phyloP scores from a whole-genome alignment of 257 asterid species.

The Nemophila menziesii region DNA sequence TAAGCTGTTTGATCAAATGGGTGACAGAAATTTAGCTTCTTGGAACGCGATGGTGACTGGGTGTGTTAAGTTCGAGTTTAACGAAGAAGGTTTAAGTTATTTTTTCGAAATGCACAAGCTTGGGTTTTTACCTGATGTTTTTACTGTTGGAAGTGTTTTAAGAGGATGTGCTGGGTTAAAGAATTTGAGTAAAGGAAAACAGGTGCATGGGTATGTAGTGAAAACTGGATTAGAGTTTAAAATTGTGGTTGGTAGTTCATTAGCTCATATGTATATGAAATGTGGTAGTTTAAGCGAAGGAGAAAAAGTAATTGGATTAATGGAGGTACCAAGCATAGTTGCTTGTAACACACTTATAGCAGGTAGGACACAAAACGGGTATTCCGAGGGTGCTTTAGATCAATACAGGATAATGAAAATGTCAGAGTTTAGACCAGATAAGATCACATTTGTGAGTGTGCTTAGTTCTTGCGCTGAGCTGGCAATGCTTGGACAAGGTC shows the following conservation, averaged over 20 bases:
- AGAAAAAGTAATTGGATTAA: slow-evolving; percentile 37
- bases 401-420: slow-evolving; percentile 45
- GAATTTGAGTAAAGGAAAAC: slow-evolving; percentile 54
- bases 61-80: slow-evolving; percentile 42
- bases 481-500: slow-evolving; percentile 80
- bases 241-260: slow-evolving; percentile 58
- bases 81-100: slow-evolving; percentile 45
- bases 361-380: slow-evolving; percentile 77
- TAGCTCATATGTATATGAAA: slow-evolving; percentile 79
- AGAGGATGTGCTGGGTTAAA: slow-evolving; percentile 87
- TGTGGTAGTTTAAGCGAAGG: slow-evolving; percentile 58
- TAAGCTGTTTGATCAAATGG: slow-evolving; percentile 55
- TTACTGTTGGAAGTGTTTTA: slow-evolving; percentile 63
- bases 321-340: slow-evolving; percentile 47
- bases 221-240: slow-evolving; percentile 44
- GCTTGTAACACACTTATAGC: slow-evolving; percentile 70
- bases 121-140: slow-evolving; percentile 58
- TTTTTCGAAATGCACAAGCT: slow-evolving; percentile 40
- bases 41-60: slow-evolving; percentile 87
- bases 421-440: slow-evolving; percentile 55
- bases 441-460: slow-evolving; percentile 68
- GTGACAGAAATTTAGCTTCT: slow-evolving; percentile 56
- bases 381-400: slow-evolving; percentile 41
- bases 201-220: slow-evolving; percentile 45
- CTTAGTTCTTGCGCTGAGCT: slow-evolving; percentile 70